Evolutionary conservation across 371 early-diverging fungal genomes (phyloP).

Genomic region (Zopfochytrium polystomum): DNA sequence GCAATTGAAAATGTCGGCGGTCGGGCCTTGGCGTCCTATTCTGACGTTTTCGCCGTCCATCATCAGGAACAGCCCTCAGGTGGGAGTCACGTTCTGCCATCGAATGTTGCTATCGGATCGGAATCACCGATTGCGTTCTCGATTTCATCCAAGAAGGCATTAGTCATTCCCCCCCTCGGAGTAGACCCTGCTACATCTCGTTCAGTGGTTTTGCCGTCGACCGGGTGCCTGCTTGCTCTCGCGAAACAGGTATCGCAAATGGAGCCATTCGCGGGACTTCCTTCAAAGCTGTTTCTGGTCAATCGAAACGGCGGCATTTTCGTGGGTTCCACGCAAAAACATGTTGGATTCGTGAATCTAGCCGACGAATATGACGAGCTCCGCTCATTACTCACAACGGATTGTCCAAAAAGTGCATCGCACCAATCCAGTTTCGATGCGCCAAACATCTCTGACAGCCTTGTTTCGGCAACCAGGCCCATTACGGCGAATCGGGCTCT

Average conservation of each 20-base stretch:
- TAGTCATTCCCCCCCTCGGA: conserved; percentile 43
- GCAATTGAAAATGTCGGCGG: conserved; percentile 76
- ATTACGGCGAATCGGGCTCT: background rate
- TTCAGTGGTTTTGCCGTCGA: background rate
- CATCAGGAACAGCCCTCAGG: background rate
- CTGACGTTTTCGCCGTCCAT: conserved; percentile 46
- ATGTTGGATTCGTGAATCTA: conserved; percentile 61
- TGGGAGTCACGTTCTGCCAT: background rate
- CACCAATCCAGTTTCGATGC: background rate
- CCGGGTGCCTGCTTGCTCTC: conserved; percentile 14
- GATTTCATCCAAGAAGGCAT: conserved; percentile 44
- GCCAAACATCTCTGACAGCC: background rate
- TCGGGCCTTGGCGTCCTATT: conserved; percentile 62
- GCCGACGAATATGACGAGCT: conserved; percentile 52
- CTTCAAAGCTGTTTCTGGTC: conserved; percentile 46
- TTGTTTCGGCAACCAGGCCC: background rate
- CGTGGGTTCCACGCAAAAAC: background rate
- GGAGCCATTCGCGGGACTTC: conserved; percentile 24
- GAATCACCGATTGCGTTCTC: conserved; percentile 33
- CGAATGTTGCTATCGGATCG: conserved; percentile 32
- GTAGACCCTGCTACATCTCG: background rate
- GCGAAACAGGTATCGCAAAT: background rate
- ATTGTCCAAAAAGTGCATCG: no score
- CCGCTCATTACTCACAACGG: background rate
- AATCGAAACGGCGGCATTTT: conserved; percentile 53